A percentile compares a stretch with the other conserved stretches of the same genome.
These are phyloP conservation scores for Beta corolliflora DNA, from an alignment of 179 eudicot species.

Conservation along the genomic window DNA sequence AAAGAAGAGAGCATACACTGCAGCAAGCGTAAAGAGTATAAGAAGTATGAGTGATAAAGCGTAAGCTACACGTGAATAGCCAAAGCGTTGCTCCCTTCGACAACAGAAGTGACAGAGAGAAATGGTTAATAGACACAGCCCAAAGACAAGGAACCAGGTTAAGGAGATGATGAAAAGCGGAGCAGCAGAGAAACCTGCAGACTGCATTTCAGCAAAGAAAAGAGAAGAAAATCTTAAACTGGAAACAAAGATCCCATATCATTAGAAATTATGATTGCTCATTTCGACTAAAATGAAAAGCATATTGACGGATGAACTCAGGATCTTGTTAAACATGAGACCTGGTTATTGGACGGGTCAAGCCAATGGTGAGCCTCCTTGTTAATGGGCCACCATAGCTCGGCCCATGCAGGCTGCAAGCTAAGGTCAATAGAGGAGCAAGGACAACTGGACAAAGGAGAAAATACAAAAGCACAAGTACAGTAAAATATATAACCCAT, in stretches of 20 bases:
- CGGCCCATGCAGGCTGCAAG: too few species aligned
- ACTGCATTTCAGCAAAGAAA: constrained; percentile 53
- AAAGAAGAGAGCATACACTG: constrained; percentile 56
- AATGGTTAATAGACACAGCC: constrained; percentile 55
- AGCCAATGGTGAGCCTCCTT: too few species aligned
- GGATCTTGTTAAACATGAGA: not conserved
- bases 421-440: too few species aligned
- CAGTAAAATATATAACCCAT: too few species aligned
- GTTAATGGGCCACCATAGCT: too few species aligned
- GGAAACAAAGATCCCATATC: not conserved
- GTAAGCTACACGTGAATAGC: constrained; percentile 76
- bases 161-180: constrained; percentile 65
- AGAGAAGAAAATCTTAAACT: not conserved
- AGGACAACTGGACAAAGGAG: too few species aligned
- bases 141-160: constrained; percentile 74
- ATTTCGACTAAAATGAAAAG: not conserved
- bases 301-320: not conserved
- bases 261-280: not conserved
- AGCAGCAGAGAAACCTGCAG: constrained; percentile 75
- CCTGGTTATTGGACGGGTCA: too few species aligned
- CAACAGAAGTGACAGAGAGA: constrained; percentile 71
- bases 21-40: constrained; percentile 66
- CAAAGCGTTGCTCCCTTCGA: constrained; percentile 59
- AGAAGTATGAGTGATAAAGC: constrained; percentile 74
- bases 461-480: too few species aligned